phyloP scores from a whole-genome alignment of 2,329 filamentous ascomycete species.

The Microascus cirrosus region DNA sequence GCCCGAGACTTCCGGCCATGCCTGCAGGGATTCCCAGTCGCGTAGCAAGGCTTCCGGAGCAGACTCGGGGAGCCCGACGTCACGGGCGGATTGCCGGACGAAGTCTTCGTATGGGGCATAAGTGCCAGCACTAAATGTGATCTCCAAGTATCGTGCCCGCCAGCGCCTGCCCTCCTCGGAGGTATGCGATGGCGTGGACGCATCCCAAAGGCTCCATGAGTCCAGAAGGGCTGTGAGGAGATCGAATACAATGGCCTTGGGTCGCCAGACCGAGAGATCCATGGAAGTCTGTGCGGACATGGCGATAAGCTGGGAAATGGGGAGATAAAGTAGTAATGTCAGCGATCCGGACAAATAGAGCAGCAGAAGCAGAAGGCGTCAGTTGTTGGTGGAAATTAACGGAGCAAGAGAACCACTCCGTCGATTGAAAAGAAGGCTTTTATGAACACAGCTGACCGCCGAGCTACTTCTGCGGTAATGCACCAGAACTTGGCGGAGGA shows the following conservation, averaged over 20 bases:
- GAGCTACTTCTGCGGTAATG: too few relatives aligned
- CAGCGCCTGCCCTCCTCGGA: slow-evolving; percentile 17
- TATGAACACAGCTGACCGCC: too few relatives aligned
- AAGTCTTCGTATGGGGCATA: slow-evolving; percentile 21
- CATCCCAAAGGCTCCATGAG: slow-evolving; percentile 26
- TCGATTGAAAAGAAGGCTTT: too few relatives aligned
- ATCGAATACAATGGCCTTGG: slow-evolving; percentile 25
- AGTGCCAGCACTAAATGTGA: slow-evolving; percentile 21
- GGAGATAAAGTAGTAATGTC: neutral
- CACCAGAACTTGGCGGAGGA: too few relatives aligned
- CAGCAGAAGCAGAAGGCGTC: too few relatives aligned
- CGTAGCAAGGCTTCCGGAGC: slow-evolving; percentile 15
- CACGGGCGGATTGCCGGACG: slow-evolving; percentile 15
- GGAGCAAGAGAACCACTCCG: too few relatives aligned
- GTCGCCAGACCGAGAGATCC: slow-evolving; percentile 12
- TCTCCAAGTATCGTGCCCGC: slow-evolving; percentile 23
- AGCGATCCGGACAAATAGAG: too few relatives aligned
- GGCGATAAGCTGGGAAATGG: neutral
- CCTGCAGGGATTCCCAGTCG: slow-evolving; percentile 15
- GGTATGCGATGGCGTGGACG: slow-evolving; percentile 14
- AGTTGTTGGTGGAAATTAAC: too few relatives aligned
- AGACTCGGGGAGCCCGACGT: slow-evolving; percentile 16
- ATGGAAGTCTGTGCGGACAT: neutral
- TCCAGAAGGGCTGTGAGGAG: slow-evolving; percentile 26
- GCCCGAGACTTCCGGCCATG: slow-evolving; percentile 12